Evolutionary conservation across 2,329 filamentous ascomycete genomes (phyloP).

Genomic region (Pyricularia pennisetigena): DNA sequence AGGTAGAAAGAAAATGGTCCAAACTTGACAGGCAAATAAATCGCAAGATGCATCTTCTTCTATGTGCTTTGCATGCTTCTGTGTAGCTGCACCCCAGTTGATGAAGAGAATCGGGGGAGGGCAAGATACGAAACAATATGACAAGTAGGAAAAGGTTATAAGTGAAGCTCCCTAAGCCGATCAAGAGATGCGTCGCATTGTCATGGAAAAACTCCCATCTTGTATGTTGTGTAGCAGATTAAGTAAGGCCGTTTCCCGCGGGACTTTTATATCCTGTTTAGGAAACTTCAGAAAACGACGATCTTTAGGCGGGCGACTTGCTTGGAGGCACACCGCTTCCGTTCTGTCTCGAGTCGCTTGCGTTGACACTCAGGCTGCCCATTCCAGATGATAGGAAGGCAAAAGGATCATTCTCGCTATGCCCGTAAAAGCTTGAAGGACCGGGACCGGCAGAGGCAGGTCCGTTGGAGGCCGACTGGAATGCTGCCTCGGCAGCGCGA

Average conservation of each 20-base stretch:
- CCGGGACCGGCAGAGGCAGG: conserved; percentile 68
- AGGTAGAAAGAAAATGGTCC: background rate
- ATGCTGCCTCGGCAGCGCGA: conserved; percentile 86
- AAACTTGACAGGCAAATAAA: background rate
- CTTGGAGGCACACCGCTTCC: conserved; percentile 44
- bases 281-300: background rate
- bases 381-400: conserved; percentile 70
- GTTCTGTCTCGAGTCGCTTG: conserved; percentile 51
- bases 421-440: conserved; percentile 63
- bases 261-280: background rate
- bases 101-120: background rate
- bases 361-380: conserved; percentile 61
- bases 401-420: conserved; percentile 63
- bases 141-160: conserved; percentile 8
- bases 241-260: background rate
- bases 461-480: conserved; percentile 79
- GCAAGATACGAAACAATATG: conserved; percentile 5
- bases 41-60: conserved; percentile 3
- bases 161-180: conserved; percentile 6
- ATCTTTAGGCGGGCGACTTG: conserved; percentile 48
- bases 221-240: background rate
- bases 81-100: background rate
- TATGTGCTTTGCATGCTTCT: background rate
- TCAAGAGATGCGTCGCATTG: background rate
- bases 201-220: background rate